phyloP scores from a whole-genome alignment of 345 rosid genomes.

The Populus simonii region DNA sequence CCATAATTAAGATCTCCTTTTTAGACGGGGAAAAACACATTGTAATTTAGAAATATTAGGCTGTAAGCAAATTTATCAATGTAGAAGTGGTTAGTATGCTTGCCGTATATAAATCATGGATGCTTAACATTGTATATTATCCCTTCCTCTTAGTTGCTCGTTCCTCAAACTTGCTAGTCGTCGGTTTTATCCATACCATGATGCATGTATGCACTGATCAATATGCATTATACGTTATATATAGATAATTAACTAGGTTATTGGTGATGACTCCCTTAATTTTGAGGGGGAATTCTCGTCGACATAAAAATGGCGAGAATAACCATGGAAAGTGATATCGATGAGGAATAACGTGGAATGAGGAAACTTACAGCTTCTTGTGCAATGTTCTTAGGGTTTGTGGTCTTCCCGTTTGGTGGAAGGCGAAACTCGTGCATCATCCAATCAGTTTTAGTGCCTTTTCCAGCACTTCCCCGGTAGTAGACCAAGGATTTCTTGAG shows the following conservation, averaged over 20 bases:
- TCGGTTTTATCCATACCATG: no score
- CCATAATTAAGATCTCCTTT: no score
- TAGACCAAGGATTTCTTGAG: conserved; percentile 78
- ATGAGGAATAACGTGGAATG: not conserved
- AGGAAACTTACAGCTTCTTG: conserved; percentile 64
- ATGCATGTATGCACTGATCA: no score
- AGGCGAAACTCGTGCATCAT: conserved; percentile 92
- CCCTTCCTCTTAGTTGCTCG: no score
- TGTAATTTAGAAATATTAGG: no score
- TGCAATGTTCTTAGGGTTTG: not conserved
- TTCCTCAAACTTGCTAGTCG: no score
- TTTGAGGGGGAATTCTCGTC: not conserved
- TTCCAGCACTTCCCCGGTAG: conserved; percentile 72
- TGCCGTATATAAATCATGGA: no score
- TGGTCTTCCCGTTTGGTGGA: conserved; percentile 31
- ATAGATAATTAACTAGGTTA: no score
- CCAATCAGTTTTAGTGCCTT: conserved; percentile 89
- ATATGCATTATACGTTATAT: not conserved
- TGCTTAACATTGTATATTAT: no score
- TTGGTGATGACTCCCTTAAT: not conserved
- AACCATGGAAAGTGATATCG: not conserved
- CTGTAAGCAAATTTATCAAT: no score
- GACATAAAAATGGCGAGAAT: not conserved
- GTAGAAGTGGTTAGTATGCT: no score
- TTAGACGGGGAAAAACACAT: no score